phyloP scores from a whole-genome alignment of 2,329 filamentous ascomycete species.

The Parastagonospora avenae region DNA sequence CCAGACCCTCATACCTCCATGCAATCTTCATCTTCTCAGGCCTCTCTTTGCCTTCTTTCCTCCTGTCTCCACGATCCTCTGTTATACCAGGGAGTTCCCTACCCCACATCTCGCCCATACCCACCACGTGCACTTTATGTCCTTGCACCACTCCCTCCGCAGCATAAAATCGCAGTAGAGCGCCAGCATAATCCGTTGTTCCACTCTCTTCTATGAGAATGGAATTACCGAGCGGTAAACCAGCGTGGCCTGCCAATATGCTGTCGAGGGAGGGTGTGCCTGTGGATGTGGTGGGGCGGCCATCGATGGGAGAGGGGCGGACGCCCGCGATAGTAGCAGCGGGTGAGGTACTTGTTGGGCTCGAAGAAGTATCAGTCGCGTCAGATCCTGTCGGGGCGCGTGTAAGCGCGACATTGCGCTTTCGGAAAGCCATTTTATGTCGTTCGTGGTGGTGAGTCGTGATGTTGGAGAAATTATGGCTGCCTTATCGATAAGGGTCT shows the following conservation, averaged over 20 bases:
- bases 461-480: slow-evolving; percentile 1
- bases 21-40: slow-evolving; percentile 91
- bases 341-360: slow-evolving; percentile 15
- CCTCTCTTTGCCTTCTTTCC: slow-evolving; percentile 40
- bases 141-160: slow-evolving; percentile 92
- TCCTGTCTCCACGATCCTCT: slow-evolving; percentile 45
- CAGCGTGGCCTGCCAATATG: slow-evolving; percentile 83
- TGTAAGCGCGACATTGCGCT: slow-evolving; percentile 66
- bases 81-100: slow-evolving; percentile 79
- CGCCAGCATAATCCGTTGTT: slow-evolving; percentile 90
- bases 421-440: slow-evolving; percentile 67
- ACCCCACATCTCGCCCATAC: slow-evolving; percentile 78
- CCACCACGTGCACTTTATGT: slow-evolving; percentile 85
- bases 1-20: slow-evolving; percentile 91
- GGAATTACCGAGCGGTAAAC: slow-evolving; percentile 79
- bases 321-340: slow-evolving; percentile 54
- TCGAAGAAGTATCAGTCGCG: slow-evolving; percentile 11
- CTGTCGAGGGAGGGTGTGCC: slow-evolving; percentile 85
- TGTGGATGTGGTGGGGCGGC: slow-evolving; percentile 86
- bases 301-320: slow-evolving; percentile 86
- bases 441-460: neutral
- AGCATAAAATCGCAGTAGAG: slow-evolving; percentile 84
- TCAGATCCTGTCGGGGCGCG: slow-evolving; percentile 34
- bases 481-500: slow-evolving; percentile 4
- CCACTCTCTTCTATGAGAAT: slow-evolving; percentile 85